Evolutionary conservation across 208 protist species (phyloP).

Genomic region (Leishmania aethiopica): DNA sequence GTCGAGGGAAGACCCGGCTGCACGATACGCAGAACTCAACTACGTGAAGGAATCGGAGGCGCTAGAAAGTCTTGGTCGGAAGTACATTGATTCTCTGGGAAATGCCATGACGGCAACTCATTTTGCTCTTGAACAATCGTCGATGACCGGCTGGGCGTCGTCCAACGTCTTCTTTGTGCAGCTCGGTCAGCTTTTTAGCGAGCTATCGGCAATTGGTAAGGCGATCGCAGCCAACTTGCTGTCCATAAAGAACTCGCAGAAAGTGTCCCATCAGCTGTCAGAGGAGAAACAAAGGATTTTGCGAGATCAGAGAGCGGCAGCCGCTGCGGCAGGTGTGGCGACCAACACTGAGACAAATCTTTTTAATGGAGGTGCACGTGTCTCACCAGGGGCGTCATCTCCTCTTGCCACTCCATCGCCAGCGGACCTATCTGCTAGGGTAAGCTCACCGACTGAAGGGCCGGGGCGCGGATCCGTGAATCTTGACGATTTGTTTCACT

Average conservation of each 20-base stretch:
- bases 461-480: conserved; percentile 1
- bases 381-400: not conserved
- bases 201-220: conserved; percentile 21
- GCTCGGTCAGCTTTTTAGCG: conserved; percentile 44
- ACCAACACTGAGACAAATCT: not conserved
- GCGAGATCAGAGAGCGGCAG: conserved; percentile 7
- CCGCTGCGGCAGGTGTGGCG: not conserved
- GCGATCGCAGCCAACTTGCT: conserved; percentile 32
- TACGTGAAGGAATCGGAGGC: conserved; percentile 27
- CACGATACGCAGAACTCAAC: conserved; percentile 32
- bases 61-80: conserved; percentile 28
- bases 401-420: not conserved
- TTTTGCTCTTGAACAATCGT: conserved; percentile 71
- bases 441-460: not conserved
- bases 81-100: conserved; percentile 46
- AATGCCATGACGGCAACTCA: conserved; percentile 45
- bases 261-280: conserved; percentile 54
- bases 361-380: not conserved
- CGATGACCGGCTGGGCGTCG: conserved; percentile 69
- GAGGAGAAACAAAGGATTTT: conserved; percentile 46
- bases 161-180: conserved; percentile 76
- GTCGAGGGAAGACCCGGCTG: conserved; percentile 12
- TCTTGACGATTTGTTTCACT: conserved; percentile 44
- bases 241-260: conserved; percentile 62
- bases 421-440: not conserved